Conservation (phyloP, 805 yeast species). For the Yarrowia osloensis region DNA sequence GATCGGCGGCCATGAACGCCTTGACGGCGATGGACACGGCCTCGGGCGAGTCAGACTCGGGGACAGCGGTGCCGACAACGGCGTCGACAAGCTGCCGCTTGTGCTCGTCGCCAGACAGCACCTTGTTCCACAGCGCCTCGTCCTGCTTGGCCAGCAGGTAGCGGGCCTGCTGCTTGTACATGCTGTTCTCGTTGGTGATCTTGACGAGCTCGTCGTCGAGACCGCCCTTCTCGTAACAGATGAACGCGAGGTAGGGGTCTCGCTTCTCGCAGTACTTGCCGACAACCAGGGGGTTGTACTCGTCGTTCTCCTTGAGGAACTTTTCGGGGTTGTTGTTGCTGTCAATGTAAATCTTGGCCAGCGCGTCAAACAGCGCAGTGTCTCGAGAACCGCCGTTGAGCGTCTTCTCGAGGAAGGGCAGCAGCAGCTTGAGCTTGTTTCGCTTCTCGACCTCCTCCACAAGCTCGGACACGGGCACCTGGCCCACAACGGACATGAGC, state of each 20-base stretch:
- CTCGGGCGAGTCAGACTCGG: constrained; percentile 89
- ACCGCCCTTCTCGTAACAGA: constrained; percentile 93
- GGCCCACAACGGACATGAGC: constrained; percentile 83
- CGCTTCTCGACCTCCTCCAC: constrained; percentile 96
- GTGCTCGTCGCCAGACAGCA: constrained; percentile 76
- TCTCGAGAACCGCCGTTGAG: constrained; percentile 81
- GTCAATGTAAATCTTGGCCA: constrained; percentile 97
- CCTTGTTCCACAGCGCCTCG: constrained; percentile 75
- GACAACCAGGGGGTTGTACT: constrained; percentile 89
- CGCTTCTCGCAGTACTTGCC: constrained; percentile 99
- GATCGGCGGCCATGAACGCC: constrained; percentile 92
- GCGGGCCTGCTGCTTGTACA: constrained; percentile 99
- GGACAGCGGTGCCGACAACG: constrained; percentile 93
- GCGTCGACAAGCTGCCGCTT: constrained; percentile 92
- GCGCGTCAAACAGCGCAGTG: constrained; percentile 87
- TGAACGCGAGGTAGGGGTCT: constrained; percentile 97
- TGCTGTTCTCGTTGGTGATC: constrained; percentile 94
- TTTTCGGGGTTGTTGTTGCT: constrained; percentile 97
- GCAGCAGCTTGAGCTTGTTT: constrained; percentile 83
- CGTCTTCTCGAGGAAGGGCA: constrained; percentile 91
- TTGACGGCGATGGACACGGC: constrained; percentile 91
- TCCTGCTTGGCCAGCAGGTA: constrained; percentile 90
- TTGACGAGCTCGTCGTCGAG: constrained; percentile 86
- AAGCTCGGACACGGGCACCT: constrained; percentile 86
- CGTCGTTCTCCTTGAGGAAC: constrained; percentile 86